Percentiles rank a stretch among this genome's conserved stretches.
Conservation (phyloP, 2,329 filamentous ascomycete genomes). For the Paramyrothecium roridum region DNA sequence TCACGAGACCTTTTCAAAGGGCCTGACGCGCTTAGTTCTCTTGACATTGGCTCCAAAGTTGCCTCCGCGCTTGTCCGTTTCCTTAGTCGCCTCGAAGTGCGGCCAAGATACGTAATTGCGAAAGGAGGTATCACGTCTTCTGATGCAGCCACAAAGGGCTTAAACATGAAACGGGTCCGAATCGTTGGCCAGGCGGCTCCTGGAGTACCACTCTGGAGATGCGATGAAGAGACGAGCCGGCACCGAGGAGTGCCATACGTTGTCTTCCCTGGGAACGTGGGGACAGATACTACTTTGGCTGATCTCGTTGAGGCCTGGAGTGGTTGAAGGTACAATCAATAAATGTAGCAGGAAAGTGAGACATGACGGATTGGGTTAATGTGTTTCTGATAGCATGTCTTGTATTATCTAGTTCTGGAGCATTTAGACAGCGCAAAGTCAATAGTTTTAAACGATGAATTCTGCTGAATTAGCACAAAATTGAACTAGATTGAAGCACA, state of each 20-base stretch:
- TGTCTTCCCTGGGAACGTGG: conserved; percentile 58
- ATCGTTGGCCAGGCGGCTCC: conserved; percentile 53
- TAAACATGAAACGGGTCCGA: conserved; percentile 47
- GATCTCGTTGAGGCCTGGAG: conserved; percentile 34
- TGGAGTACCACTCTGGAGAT: conserved; percentile 32
- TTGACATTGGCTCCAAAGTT: conserved; percentile 51
- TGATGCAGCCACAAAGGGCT: conserved; percentile 52
- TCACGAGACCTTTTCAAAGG: conserved; percentile 44
- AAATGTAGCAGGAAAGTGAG: too few species aligned
- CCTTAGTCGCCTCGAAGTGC: conserved; percentile 36
- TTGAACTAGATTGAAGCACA: background rate
- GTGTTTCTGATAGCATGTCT: too few species aligned
- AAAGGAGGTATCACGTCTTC: conserved; percentile 60
- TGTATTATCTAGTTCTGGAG: too few species aligned
- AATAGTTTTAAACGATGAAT: too few species aligned
- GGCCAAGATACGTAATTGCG: conserved; percentile 54
- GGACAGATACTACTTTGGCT: conserved; percentile 41
- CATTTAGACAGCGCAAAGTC: too few species aligned
- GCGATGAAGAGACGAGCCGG: conserved; percentile 46
- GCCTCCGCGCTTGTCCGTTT: conserved; percentile 48
- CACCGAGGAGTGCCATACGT: conserved; percentile 51
- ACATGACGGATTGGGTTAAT: too few species aligned
- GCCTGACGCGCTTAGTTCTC: conserved; percentile 39
- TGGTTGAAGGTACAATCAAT: too few species aligned
- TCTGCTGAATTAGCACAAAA: background rate